These are phyloP conservation scores for Cystobasidium ongulense DNA, from an alignment of 768 basidiomycete species.

Conservation along the genomic window DNA sequence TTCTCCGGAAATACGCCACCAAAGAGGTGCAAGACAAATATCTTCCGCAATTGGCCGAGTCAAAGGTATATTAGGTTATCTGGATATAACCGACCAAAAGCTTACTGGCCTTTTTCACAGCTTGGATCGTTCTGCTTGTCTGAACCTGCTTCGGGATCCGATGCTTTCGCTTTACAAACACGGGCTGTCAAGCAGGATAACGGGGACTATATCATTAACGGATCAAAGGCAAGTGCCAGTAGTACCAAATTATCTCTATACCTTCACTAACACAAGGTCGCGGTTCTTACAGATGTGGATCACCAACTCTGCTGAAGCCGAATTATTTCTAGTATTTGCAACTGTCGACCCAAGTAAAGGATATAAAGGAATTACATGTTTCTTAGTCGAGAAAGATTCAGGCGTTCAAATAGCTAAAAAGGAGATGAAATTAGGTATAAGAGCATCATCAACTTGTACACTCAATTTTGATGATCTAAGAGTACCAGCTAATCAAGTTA, in stretches of 20 bases:
- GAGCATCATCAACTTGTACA: constrained; percentile 89
- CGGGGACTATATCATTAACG: constrained; percentile 73
- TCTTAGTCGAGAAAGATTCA: constrained; percentile 91
- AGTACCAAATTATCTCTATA: no score
- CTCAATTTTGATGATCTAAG: constrained; percentile 90
- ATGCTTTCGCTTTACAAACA: constrained; percentile 93
- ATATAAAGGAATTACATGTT: constrained; percentile 99
- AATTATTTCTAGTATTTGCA: constrained; percentile 62
- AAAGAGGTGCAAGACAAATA: constrained; percentile 78
- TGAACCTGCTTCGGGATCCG: constrained; percentile 84
- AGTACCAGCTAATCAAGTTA: constrained; percentile 72
- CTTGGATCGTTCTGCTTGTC: constrained; percentile 93
- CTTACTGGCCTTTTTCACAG: constrained; percentile 47
- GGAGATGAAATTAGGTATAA: constrained; percentile 95
- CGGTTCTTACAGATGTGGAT: constrained; percentile 40
- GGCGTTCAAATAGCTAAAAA: constrained; percentile 96
- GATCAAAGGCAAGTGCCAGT: constrained; percentile 88
- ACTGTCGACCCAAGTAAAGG: constrained; percentile 89
- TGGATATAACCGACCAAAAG: neutral
- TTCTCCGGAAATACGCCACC: constrained; percentile 75
- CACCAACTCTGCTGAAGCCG: constrained; percentile 42
- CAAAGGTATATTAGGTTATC: constrained; percentile 53
- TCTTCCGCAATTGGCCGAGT: constrained; percentile 70
- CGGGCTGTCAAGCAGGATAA: constrained; percentile 67
- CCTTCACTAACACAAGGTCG: no score